These are phyloP conservation scores for Pestalotiopsis sp. DNA, from an alignment of 2,329 filamentous ascomycete genomes.

Conservation along the genomic window DNA sequence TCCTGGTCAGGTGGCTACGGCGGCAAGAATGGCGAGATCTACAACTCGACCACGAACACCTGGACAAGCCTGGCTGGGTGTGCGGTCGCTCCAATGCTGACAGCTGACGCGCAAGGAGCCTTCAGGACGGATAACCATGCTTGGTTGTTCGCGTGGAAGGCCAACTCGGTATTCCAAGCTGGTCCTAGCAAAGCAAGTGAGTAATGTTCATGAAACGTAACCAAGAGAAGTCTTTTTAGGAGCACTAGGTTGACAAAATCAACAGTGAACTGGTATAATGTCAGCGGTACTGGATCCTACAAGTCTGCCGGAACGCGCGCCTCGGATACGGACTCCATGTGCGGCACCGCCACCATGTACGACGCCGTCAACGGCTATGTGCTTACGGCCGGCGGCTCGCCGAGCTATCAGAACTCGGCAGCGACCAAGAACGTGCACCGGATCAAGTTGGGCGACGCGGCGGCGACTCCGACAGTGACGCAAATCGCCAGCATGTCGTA, in stretches of 20 bases:
- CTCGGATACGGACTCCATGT: slow-evolving; percentile 50
- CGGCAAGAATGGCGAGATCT: slow-evolving; percentile 60
- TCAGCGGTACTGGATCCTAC: slow-evolving; percentile 39
- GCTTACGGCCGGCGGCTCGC: slow-evolving; percentile 49
- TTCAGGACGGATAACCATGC: slow-evolving; percentile 55
- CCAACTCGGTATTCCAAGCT: slow-evolving; percentile 51
- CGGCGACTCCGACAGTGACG: slow-evolving; percentile 28
- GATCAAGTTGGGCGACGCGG: slow-evolving; percentile 41
- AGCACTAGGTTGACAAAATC: background rate
- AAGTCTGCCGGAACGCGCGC: slow-evolving; percentile 44
- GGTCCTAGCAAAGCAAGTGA: slow-evolving; percentile 45
- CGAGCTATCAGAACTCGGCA: slow-evolving; percentile 40
- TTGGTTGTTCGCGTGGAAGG: slow-evolving; percentile 55
- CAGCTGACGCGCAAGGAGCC: slow-evolving; percentile 42
- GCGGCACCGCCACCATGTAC: slow-evolving; percentile 54
- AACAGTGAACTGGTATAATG: slow-evolving; percentile 55
- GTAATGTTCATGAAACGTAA: slow-evolving; percentile 5
- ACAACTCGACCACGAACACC: slow-evolving; percentile 42
- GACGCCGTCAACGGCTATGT: slow-evolving; percentile 54
- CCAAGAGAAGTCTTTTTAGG: background rate
- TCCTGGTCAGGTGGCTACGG: slow-evolving; percentile 53
- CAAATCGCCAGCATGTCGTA: slow-evolving; percentile 38
- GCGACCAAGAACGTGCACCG: slow-evolving; percentile 46
- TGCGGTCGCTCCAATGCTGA: slow-evolving; percentile 52
- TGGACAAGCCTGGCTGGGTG: slow-evolving; percentile 50